Base-by-base conservation (phyloP, 805 yeast species). In the Candida wancherniae region DNA sequence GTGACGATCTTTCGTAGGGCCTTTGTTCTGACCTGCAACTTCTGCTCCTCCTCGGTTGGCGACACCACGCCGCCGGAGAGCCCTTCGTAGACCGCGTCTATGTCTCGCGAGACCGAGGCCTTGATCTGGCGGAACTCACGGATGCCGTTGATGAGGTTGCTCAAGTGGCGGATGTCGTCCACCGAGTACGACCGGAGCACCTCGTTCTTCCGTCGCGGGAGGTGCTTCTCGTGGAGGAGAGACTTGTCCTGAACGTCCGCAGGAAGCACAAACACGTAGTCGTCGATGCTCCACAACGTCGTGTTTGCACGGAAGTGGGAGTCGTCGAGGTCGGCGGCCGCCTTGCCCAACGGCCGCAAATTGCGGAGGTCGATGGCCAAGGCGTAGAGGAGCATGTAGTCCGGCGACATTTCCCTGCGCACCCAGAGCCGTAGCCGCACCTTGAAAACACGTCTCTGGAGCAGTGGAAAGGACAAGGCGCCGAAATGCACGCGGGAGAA, bases 51-150 rank as follows among this genome's bases (percentile, higher is more conserved):
- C n/a, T 29, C 25, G 10, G 11, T 25, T 6, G 12, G 13, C 4
- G 14, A 19, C 15, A 16, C 18, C 4, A 12, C n/a, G 9, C 22
- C 27, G 15, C 19, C 18, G 15, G 28, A 10, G 16, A 23, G 10
- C 4, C 23, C 20, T 8, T 22, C 19, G 8, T 31, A 15, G 1
- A 50, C 22, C 2, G 24, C 19, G 9, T 44, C 42, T 11, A 61
- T 54, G 13, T 51, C 56, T 3, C 19, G 25, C 1, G 51, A 28
- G 1, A 57, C 32, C 13, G 33, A 40, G n/a, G 18, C 21, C 34
- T 61, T 63, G 20, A 60, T 37, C 2, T 22, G 10, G 4, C 31
- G 19, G 22, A 64, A 50, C 29, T 65, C 71, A 16, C 48, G 50
- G 11, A 44, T 25, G 5, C 48, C 47, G 6, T 25, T 18, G 13